Conservation (phyloP, 1,284 basidiomycete species). For the Veloboletus limbatus region DNA sequence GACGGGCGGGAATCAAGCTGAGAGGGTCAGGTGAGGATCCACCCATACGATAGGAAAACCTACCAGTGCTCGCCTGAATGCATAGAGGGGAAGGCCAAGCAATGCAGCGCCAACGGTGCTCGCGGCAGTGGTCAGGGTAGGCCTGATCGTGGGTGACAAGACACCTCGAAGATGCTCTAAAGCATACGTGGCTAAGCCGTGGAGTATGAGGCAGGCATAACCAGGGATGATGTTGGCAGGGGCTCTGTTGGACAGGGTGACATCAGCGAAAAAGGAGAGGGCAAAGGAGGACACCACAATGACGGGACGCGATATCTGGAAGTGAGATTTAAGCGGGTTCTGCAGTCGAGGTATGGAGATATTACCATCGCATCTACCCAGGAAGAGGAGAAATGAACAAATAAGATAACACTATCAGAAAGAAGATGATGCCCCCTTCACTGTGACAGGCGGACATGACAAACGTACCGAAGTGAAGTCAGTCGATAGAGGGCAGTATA, state of each 20-base stretch:
- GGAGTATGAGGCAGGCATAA: constrained; percentile 59
- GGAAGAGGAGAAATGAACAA: constrained; percentile 62
- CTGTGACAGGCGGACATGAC: neutral
- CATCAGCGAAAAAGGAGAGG: constrained; percentile 54
- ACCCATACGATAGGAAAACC: constrained; percentile 22
- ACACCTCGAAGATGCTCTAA: constrained; percentile 60
- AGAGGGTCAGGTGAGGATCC: constrained; percentile 8
- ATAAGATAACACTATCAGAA: constrained; percentile 54
- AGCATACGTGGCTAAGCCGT: constrained; percentile 56
- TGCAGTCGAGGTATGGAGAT: constrained; percentile 43
- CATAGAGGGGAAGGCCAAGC: constrained; percentile 61
- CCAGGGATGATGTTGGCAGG: constrained; percentile 52
- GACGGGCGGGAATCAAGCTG: constrained; percentile 40
- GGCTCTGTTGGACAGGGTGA: constrained; percentile 45
- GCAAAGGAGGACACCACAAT: constrained; percentile 44
- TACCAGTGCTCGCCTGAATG: constrained; percentile 57
- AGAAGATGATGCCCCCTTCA: neutral
- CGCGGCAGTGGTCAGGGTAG: constrained; percentile 49
- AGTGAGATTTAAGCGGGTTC: neutral
- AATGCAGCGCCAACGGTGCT: constrained; percentile 60
- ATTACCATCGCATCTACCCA: constrained; percentile 56
- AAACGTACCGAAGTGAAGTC: constrained; percentile 57
- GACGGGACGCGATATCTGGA: constrained; percentile 45
- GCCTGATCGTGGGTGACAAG: constrained; percentile 54
- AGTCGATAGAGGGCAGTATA: constrained; percentile 65